A percentile compares a stretch with the other conserved stretches of the same genome.
Evolutionary conservation across 2,329 filamentous ascomycete genomes (phyloP).

Genomic region (Endoconidiophora polonica): DNA sequence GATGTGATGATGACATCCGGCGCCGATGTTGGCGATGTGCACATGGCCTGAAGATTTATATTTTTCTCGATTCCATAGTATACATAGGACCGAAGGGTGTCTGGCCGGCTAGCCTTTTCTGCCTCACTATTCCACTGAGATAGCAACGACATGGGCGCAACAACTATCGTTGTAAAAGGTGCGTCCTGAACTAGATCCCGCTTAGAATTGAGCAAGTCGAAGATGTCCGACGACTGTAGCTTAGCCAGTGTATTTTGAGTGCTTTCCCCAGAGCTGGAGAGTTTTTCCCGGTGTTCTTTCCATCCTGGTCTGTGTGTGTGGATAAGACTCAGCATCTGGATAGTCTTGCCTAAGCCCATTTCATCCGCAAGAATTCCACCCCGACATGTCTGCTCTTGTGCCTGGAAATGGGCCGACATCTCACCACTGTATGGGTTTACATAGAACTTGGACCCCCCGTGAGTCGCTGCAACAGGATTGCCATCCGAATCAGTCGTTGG

Average conservation of each 20-base stretch:
- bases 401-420: conserved; percentile 76
- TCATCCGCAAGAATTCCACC: conserved; percentile 90
- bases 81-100: conserved; percentile 66
- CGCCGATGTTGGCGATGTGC: conserved; percentile 59
- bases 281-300: background rate
- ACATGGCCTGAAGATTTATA: conserved; percentile 61
- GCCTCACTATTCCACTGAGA: conserved; percentile 95
- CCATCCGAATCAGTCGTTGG: conserved; percentile 77
- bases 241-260: background rate
- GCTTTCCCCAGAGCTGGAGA: no score
- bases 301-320: conserved; percentile 49
- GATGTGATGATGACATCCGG: conserved; percentile 90
- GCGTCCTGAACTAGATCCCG: conserved; percentile 39
- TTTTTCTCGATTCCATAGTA: conserved; percentile 86
- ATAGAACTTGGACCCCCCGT: conserved; percentile 56
- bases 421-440: conserved; percentile 96
- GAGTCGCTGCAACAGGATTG: conserved; percentile 48
- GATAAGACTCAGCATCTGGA: conserved; percentile 90
- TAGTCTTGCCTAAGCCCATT: conserved; percentile 96
- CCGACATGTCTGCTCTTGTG: conserved; percentile 84
- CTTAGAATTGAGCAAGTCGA: conserved; percentile 2
- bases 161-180: conserved; percentile 77
- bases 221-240: background rate
- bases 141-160: conserved; percentile 95
- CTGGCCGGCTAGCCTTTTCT: conserved; percentile 71